Base-by-base conservation (phyloP, 176 grass and related monocot species). In the Tillandsia fasciculata region DNA sequence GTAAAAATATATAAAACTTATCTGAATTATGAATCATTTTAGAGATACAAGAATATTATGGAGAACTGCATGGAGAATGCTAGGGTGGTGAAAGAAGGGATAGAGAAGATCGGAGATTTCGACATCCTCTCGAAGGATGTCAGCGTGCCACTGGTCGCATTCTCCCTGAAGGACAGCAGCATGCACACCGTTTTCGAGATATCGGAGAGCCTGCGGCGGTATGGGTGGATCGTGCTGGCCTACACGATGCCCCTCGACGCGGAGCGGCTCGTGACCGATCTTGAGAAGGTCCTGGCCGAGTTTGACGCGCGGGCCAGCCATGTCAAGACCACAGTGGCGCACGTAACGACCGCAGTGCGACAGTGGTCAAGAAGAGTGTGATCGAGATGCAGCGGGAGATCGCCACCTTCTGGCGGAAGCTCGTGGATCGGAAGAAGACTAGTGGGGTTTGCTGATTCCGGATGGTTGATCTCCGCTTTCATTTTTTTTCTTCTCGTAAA, bases 241-340 rank as follows among this genome's bases (percentile, higher is more conserved):
- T n/a, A 91, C 84, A 91, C 88, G 49, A 91, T 91, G 85, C 88
- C 88, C 8, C 79, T 85, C 6, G 57, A 88, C 58, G 89, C 85
- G 79, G 82, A 91, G 80, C 80, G 90, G 26, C 83, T 88, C 67
- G 76, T 89, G 70, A 47, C 54, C 8, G 85, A 88, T 63, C 70
- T 88, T 22, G 9, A 28, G 15, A 88, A 89, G 82, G 48, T 72
- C 27, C 28, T 86, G 90, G 49, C 47, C 6, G 90, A 93, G 20
- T 81, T 93, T 72, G 90, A 93, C 53, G 83, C 74, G 11, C 86
- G 89, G 64, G 77, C 80, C 0, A 33, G 29, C 29, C 29, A 5
- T 6, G 29, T 33, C 29, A 33, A 33, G 29, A 33, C 29, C 29
- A 33, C 29, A 5, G 29, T 33, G 29, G 29, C 70, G 57, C 53